Evolutionary conservation across 371 early-diverging fungal genomes (phyloP).

Genomic region (Mucor racemosus): DNA sequence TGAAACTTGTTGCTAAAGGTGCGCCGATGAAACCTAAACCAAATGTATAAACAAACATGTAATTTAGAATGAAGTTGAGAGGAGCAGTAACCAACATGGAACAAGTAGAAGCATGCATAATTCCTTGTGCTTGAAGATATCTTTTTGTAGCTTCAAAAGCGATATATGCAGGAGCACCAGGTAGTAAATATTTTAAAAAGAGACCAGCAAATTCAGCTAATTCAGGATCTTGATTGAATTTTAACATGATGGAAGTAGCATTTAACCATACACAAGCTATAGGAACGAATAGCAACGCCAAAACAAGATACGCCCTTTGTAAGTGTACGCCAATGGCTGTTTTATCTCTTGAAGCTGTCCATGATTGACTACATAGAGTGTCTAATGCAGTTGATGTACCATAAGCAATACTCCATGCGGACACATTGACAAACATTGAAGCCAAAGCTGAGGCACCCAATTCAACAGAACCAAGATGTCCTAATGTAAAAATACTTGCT

Average conservation of each 20-base stretch:
- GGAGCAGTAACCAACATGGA: slow-evolving; percentile 75
- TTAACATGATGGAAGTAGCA: slow-evolving; percentile 57
- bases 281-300: slow-evolving; percentile 68
- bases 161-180: slow-evolving; percentile 77
- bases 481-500: slow-evolving; percentile 66
- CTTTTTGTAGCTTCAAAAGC: slow-evolving; percentile 81
- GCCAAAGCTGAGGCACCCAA: slow-evolving; percentile 80
- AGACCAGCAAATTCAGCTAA: slow-evolving; percentile 49
- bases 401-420: slow-evolving; percentile 80
- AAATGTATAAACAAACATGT: slow-evolving; percentile 72
- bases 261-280: slow-evolving; percentile 80
- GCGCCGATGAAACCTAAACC: slow-evolving; percentile 84
- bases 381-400: slow-evolving; percentile 86
- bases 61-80: slow-evolving; percentile 77
- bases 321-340: slow-evolving; percentile 79
- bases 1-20: slow-evolving; percentile 78
- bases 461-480: slow-evolving; percentile 73
- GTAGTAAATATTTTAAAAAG: slow-evolving; percentile 71
- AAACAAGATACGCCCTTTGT: slow-evolving; percentile 81
- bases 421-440: slow-evolving; percentile 83
- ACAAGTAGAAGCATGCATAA: slow-evolving; percentile 81
- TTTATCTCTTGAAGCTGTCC: slow-evolving; percentile 74
- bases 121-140: slow-evolving; percentile 84
- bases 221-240: slow-evolving; percentile 51
- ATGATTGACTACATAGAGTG: slow-evolving; percentile 88